These are phyloP conservation scores for Vachellia pachyceras DNA, from an alignment of 306 rosid genomes.

Conservation along the genomic window DNA sequence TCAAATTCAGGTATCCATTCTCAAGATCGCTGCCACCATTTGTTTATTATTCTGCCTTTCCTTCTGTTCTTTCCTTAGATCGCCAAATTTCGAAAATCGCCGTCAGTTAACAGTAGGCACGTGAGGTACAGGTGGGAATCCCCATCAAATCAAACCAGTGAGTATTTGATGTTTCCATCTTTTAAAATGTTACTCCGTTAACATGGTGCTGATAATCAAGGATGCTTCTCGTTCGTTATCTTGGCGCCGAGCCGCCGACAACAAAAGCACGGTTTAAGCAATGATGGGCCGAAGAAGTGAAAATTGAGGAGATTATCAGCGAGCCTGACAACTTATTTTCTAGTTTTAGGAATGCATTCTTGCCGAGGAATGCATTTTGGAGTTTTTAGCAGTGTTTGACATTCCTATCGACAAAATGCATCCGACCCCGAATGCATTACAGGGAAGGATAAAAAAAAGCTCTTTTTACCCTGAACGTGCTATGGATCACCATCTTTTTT, in stretches of 20 bases:
- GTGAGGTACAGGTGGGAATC: conserved; percentile 3
- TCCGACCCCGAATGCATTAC: too few relatives aligned
- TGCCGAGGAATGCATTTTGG: too few relatives aligned
- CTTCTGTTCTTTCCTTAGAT: not conserved
- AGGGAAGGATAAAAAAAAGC: too few relatives aligned
- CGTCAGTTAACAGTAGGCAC: conserved; percentile 15
- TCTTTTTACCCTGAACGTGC: too few relatives aligned
- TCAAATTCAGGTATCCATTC: not conserved
- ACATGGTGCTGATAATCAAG: not conserved
- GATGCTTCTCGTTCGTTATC: not conserved
- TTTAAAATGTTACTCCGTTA: not conserved
- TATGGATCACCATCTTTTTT: too few relatives aligned
- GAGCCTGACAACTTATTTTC: too few relatives aligned
- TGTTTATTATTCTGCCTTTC: not conserved
- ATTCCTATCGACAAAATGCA: too few relatives aligned
- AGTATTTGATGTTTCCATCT: not conserved
- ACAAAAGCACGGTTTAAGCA: not conserved
- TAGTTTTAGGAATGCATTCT: too few relatives aligned
- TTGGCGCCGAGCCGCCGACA: not conserved
- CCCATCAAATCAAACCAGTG: not conserved
- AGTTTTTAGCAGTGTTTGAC: too few relatives aligned
- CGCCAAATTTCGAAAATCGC: not conserved
- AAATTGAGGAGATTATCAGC: too few relatives aligned
- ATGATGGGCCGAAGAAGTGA: not conserved
- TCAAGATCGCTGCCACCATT: conserved; percentile 10